Base-by-base conservation (phyloP, 192 early-diverging fungal species). In the Allomyces macrogynus region DNA sequence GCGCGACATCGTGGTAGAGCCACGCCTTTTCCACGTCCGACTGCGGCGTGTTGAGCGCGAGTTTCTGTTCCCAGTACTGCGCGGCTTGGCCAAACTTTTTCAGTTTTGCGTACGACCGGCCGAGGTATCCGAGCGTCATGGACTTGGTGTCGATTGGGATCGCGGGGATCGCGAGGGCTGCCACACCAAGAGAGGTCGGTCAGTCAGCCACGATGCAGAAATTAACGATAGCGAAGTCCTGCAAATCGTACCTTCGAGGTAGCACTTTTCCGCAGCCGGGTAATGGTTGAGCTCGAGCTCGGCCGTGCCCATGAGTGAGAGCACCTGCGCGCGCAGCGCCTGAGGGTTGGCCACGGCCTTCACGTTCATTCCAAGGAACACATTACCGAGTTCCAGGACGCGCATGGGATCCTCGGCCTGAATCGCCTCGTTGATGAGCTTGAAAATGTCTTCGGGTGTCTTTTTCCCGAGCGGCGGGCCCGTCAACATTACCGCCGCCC, bases 1-100 rank as follows among this genome's bases (percentile, higher is more conserved):
- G 62, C 62, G 62, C 62, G 18, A 62, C 16, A 22, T 62, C 62
- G 14, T 62, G 62, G 10, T 26, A 32, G 24, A 62, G 62, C 62
- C 62, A 62, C 16, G 27, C 24, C 20, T 22, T 14, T 22, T 62
- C 62, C 18, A 26, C 62, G 20, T 22, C 16, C 62, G 24, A 14
- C 12, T 18, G 16, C 62, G 62, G 23, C 12, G 3, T 16, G 3
- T 16, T 4, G 49, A 14, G 16, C 24, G 24, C 62, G 23, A 62
- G 62, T 22, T 62, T 62, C 27, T 62, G 16, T 8, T 24, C 27
- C 62, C 62, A 62, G 20, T 16, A 22, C 23, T 62, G 24, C 11
- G 22, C 27, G 18, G 62, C 62, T 8, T 9, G 62, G 2, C 18
- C 27, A 32, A 26, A 62, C 10, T 62, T 62, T 24, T 62, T 14